Evolutionary conservation across 495 filamentous ascomycete genomes (phyloP), one percentile per base, ranked within the genome.

Genomic region (Lophiotrema nucula): DNA sequence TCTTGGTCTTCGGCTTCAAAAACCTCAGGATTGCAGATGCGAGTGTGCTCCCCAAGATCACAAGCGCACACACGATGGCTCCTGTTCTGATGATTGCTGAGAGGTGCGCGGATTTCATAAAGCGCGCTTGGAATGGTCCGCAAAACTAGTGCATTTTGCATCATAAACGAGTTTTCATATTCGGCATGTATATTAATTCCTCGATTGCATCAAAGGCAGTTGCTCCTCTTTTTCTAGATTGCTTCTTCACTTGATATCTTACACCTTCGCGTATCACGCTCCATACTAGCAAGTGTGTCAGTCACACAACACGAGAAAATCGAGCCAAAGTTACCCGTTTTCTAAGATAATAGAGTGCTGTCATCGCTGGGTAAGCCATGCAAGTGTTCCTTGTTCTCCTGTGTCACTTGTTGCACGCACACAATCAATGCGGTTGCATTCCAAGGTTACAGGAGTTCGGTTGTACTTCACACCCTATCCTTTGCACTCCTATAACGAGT

Each of bases 1-100:
- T 55, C 18, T 24, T 55, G 41, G 52, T 55, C 23, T 55, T 55
- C 42, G 52, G 52, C n/a, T 55, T 55, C 52, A 55, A 47, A 47
- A 55, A 55, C 38, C 28, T 55, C 11, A 31, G 52, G 39, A 45
- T 55, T 46, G 52, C 52, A 47, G 52, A 55, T 55, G 52, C 52
- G 41, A 55, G 39, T 55, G 52, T 55, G 13, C 13, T 55, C 26
- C 52, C 52, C 42, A 55, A 55, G 42, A 47, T 47, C 27, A 55
- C 41, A 35, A 46, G 52, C 27, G 52, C 52, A 24, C 52, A 55
- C 19, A 46, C 42, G 16, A 46, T 55, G 52, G 52, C 52, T 55
- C 52, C 52, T 22, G 42, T 47, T 46, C 12, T 55, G 33, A 55
- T 55, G 52, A 27, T 55, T 47, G 52, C 52, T 55, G 52, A 55